Percentiles rank a stretch among this genome's conserved stretches.
These are phyloP conservation scores for Mikania micrantha DNA, from an alignment of 129 eudicot species.

Conservation along the genomic window DNA sequence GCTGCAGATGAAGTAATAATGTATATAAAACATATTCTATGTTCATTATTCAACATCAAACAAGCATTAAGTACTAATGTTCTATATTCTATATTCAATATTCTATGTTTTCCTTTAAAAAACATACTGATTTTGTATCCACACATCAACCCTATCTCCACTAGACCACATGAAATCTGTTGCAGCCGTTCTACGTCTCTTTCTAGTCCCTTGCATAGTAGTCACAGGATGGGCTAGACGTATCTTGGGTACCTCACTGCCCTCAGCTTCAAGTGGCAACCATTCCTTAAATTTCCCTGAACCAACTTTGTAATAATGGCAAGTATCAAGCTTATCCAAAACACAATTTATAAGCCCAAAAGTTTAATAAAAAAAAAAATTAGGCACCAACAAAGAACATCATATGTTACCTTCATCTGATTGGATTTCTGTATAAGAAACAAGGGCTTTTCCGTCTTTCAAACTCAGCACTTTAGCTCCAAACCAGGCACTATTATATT, in stretches of 20 bases:
- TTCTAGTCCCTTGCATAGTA: constrained; percentile 57
- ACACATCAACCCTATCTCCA: constrained; percentile 89
- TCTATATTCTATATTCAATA: too few relatives aligned
- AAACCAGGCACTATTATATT: constrained; percentile 61
- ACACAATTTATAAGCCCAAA: not conserved
- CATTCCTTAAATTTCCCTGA: constrained; percentile 62
- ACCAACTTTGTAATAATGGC: constrained; percentile 6
- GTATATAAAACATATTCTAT: constrained; percentile 3
- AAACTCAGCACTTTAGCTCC: constrained; percentile 56
- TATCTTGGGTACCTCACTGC: constrained; percentile 48
- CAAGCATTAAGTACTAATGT: too few relatives aligned
- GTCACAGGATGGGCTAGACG: constrained; percentile 65
- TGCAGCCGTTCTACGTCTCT: constrained; percentile 69
- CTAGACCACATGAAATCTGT: constrained; percentile 66
- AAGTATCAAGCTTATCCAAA: not conserved
- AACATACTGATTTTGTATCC: constrained; percentile 66
- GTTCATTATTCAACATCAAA: not conserved
- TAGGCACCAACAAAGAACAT: not conserved
- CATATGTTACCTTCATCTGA: constrained; percentile 60
- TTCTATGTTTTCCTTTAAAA: constrained; percentile 7
- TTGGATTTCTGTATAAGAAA: constrained; percentile 48
- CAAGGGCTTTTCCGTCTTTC: constrained; percentile 59
- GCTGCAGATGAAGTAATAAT: constrained; percentile 36
- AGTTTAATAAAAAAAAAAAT: not conserved
- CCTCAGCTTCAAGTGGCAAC: constrained; percentile 61